Evolutionary conservation across 75 land plant species (phyloP).

Genomic region (Selaginella moellendorffii): DNA sequence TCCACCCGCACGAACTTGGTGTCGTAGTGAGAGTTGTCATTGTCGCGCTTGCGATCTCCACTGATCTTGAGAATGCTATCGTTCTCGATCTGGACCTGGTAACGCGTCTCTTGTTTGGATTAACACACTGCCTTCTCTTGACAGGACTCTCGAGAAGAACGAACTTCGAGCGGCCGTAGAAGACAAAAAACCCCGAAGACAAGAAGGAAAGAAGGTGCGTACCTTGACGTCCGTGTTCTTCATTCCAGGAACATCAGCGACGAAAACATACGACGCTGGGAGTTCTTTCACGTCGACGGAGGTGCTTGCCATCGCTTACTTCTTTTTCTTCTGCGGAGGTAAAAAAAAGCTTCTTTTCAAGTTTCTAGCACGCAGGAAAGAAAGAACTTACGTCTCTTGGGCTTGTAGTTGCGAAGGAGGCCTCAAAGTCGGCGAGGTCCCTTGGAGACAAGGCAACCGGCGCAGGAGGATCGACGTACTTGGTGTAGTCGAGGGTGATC

Average conservation of each 20-base stretch:
- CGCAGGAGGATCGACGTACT: background rate
- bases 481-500: background rate
- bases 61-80: background rate
- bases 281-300: background rate
- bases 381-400: background rate
- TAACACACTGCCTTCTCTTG: too few species aligned
- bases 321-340: background rate
- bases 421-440: background rate
- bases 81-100: background rate
- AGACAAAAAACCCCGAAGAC: too few species aligned
- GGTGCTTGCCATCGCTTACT: background rate
- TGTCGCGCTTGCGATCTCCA: background rate
- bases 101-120: too few species aligned
- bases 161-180: too few species aligned
- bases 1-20: constrained; percentile 1
- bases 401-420: background rate
- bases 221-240: background rate
- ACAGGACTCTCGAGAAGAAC: too few species aligned
- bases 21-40: background rate
- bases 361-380: background rate
- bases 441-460: background rate
- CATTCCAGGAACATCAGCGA: background rate
- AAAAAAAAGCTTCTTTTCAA: background rate
- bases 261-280: background rate
- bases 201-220: too few species aligned